Conservation (phyloP, 345 rosid genomes). For the Salix brachista region DNA sequence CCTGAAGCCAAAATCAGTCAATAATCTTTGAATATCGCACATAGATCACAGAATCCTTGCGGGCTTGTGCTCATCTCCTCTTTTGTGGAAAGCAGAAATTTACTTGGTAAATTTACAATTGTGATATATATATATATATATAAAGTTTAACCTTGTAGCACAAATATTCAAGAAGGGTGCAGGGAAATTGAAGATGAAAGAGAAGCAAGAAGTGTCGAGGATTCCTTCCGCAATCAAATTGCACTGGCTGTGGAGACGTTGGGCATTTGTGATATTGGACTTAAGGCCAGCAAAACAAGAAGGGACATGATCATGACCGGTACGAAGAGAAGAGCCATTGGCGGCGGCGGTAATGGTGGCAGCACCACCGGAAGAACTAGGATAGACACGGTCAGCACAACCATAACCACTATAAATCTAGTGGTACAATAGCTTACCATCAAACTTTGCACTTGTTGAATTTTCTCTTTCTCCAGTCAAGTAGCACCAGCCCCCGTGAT, state of each 20-base stretch:
- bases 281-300: slow-evolving; percentile 4
- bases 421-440: not conserved
- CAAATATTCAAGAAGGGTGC: not conserved
- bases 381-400: not conserved
- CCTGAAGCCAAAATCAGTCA: no score
- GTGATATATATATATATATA: not conserved
- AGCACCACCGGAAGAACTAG: not conserved
- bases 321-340: not conserved
- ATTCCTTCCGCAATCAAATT: not conserved
- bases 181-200: not conserved
- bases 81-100: not conserved
- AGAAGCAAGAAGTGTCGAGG: not conserved
- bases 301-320: slow-evolving; percentile 4
- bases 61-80: not conserved
- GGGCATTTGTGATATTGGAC: not conserved
- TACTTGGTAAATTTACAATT: not conserved
- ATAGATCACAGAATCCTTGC: not conserved
- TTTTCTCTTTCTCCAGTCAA: not conserved
- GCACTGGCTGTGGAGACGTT: not conserved
- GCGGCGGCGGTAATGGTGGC: slow-evolving; percentile 14
- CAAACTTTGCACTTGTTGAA: not conserved
- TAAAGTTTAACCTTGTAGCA: not conserved
- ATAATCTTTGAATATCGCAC: not conserved
- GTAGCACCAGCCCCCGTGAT: not conserved
- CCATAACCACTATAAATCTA: not conserved